Base-by-base conservation (phyloP, 2,329 filamentous ascomycete genomes). In the Cercospora brassicicola region DNA sequence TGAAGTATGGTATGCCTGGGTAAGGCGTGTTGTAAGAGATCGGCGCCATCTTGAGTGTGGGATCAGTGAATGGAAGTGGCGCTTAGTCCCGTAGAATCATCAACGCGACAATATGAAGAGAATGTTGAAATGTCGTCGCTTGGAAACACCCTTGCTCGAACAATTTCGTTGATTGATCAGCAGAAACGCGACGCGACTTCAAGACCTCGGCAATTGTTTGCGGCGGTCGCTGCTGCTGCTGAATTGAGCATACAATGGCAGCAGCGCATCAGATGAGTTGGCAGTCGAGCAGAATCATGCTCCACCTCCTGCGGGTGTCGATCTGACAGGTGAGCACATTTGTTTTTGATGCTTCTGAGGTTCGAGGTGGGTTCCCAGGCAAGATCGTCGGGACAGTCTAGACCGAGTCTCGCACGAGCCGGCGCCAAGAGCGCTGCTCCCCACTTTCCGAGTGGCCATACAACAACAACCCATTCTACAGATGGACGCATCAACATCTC, bases 1-100 rank as follows among this genome's bases (percentile, higher is more conserved):
- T 83, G 73, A 82, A 85, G 75, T 83, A 85, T 9, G 82, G 78
- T 45, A 83, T 77, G 53, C 80, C 81, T 57, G 76, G 72, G 10
- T 80, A 80, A 18, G 82, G 76, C 65, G 77, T 78, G 72, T 84
- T 84, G 64, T 77, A 71, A 28, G 76, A 74, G 67, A 70, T 66
- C n/a, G 68, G 64, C 18, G 69, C 62, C 71, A 73, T 72, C 26
- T 26, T 67, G 20, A 11, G 26, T 59, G 15, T 59, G 2, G 9
- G 13, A 20, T 18, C 18, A 33, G n/a, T 9, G 11, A 36, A 11
- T 8, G 18, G 20, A 0, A 33, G 28, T 33, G 28, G 4, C 28
- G 3, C 3, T 15, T 28, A 5, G 6, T 2, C 31, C 30, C 36
- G 11, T 20, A 36, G 56, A 20, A 33, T 8, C 5, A 33, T 59